These are phyloP conservation scores for Trichocladium uniseriatum DNA, from an alignment of 495 filamentous ascomycete genomes.

Conservation along the genomic window DNA sequence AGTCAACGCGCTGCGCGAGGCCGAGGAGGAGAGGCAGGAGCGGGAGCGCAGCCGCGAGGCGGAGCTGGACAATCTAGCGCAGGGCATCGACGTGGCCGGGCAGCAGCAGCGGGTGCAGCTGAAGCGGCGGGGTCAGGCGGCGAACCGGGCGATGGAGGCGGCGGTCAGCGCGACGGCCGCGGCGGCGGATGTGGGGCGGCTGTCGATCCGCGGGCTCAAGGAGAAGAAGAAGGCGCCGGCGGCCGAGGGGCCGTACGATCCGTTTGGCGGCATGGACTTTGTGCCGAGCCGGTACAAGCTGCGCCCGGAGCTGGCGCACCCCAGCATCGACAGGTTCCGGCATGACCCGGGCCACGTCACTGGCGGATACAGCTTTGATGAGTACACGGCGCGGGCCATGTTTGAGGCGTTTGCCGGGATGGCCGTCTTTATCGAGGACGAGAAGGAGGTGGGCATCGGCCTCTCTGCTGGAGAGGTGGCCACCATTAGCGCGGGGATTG, in stretches of 20 bases:
- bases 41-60: conserved; percentile 39
- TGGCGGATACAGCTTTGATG: conserved; percentile 72
- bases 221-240: conserved; percentile 36
- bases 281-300: conserved; percentile 59
- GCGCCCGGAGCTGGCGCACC: conserved; percentile 48
- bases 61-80: conserved; percentile 42
- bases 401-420: conserved; percentile 86
- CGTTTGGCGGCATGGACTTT: conserved; percentile 68
- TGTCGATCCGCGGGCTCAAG: conserved; percentile 70
- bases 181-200: conserved; percentile 27
- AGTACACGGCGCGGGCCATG: conserved; percentile 71
- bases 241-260: conserved; percentile 65
- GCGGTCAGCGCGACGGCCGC: neutral
- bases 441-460: conserved; percentile 41
- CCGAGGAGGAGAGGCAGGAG: conserved; percentile 45
- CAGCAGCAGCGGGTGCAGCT: conserved; percentile 45
- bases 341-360: conserved; percentile 41
- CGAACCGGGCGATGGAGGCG: conserved; percentile 18
- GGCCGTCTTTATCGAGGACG: conserved; percentile 72
- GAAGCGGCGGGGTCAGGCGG: conserved; percentile 50
- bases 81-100: conserved; percentile 39
- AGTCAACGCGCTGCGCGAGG: conserved; percentile 49
- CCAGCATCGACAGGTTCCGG: conserved; percentile 43
- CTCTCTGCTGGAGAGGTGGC: conserved; percentile 24
- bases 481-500: conserved; percentile 26